Evolutionary conservation across 2,329 filamentous ascomycete genomes (phyloP).

Genomic region (Lasiodiplodia citricola): DNA sequence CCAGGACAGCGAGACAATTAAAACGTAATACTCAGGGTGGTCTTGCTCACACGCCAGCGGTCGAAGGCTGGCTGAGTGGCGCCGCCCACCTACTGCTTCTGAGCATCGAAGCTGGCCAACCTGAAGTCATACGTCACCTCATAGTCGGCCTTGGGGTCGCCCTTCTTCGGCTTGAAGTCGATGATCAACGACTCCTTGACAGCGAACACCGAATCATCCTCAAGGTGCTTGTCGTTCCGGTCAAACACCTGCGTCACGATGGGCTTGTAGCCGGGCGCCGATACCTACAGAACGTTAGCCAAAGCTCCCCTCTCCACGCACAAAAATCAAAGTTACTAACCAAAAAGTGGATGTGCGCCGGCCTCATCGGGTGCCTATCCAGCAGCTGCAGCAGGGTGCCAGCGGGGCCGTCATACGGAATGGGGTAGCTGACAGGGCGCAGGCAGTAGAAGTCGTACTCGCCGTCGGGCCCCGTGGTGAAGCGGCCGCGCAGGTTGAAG

Average conservation of each 20-base stretch:
- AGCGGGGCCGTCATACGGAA: conserved; percentile 63
- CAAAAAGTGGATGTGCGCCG: conserved; percentile 68
- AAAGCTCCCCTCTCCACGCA: not conserved
- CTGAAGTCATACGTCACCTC: conserved; percentile 61
- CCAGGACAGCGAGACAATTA: not conserved
- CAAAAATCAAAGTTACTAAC: conserved; percentile 45
- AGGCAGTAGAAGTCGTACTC: conserved; percentile 59
- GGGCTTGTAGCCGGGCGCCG: conserved; percentile 65
- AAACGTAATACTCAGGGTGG: not conserved
- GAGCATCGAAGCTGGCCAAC: conserved; percentile 42
- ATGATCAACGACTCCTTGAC: conserved; percentile 65
- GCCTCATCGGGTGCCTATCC: conserved; percentile 66
- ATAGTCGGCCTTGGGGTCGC: conserved; percentile 58
- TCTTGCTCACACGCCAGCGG: not conserved
- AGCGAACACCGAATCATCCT: conserved; percentile 63
- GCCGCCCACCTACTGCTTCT: conserved; percentile 34
- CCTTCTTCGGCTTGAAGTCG: conserved; percentile 60
- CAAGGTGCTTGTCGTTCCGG: conserved; percentile 65
- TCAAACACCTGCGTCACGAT: conserved; percentile 83
- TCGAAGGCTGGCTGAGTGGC: conserved; percentile 37
- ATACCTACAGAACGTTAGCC: conserved; percentile 47
- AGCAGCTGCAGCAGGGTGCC: conserved; percentile 63
- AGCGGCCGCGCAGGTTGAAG: conserved; percentile 75
- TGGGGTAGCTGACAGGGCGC: conserved; percentile 55
- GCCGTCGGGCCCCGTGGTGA: conserved; percentile 69